A percentile compares a stretch with the other conserved stretches of the same genome.
Evolutionary conservation across 805 yeast genomes (phyloP).

Genomic region (Dipodascus albidus): DNA sequence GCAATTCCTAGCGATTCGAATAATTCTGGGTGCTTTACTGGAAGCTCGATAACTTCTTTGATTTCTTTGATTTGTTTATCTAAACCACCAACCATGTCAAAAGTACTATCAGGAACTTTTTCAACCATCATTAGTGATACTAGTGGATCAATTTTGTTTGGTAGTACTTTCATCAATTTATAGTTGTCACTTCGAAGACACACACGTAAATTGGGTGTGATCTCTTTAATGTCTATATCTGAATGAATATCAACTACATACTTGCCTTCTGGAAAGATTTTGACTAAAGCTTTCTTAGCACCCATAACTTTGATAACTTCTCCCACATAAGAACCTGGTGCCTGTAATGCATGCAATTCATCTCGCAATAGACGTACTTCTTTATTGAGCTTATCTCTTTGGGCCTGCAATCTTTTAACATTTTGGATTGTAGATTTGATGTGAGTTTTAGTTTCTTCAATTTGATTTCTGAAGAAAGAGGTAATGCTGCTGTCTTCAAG

Average conservation of each 20-base stretch:
- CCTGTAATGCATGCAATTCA: conserved; percentile 84
- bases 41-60: conserved; percentile 89
- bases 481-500: neutral
- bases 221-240: conserved; percentile 81
- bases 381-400: conserved; percentile 81
- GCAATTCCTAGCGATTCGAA: conserved; percentile 91
- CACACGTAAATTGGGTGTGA: conserved; percentile 85
- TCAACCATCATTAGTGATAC: conserved; percentile 99
- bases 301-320: conserved; percentile 95
- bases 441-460: conserved; percentile 81
- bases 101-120: conserved; percentile 93
- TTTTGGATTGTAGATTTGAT: conserved; percentile 83
- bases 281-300: conserved; percentile 84
- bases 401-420: conserved; percentile 88
- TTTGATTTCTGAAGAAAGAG: conserved; percentile 27
- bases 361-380: conserved; percentile 90
- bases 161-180: conserved; percentile 84
- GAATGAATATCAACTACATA: conserved; percentile 85
- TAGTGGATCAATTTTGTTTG: conserved; percentile 92
- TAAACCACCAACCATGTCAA: conserved; percentile 96
- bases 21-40: conserved; percentile 90
- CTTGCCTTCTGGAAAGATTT: conserved; percentile 96
- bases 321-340: conserved; percentile 95
- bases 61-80: conserved; percentile 94
- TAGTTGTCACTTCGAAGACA: conserved; percentile 90